These are phyloP conservation scores for apple (Malus domestica) DNA, from an alignment of 306 rosid genomes.

Conservation along the genomic window ASM211411v1 NC_041789.1:29747001-29747500, in stretches of 20 bases:
- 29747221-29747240: slow-evolving; percentile 55
- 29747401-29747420: slow-evolving; percentile 2
- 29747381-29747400: slow-evolving; percentile 2
- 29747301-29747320: slow-evolving; percentile 14
- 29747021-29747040: slow-evolving; percentile 43
- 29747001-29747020: slow-evolving; percentile 64
- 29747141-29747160: slow-evolving; percentile 60
- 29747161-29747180: slow-evolving; percentile 70
- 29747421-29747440: not conserved
- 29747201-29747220: slow-evolving; percentile 66
- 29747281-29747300: slow-evolving; percentile 73
- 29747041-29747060: slow-evolving; percentile 57
- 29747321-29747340: slow-evolving; percentile 50
- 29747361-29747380: slow-evolving; percentile 21
- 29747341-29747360: slow-evolving; percentile 15
- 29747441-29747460: not conserved
- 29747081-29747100: slow-evolving; percentile 47
- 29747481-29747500: not conserved
- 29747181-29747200: slow-evolving; percentile 67
- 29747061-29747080: slow-evolving; percentile 50
- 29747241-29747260: slow-evolving; percentile 55
- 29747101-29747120: slow-evolving; percentile 74
- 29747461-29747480: not conserved
- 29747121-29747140: slow-evolving; percentile 68
- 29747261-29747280: slow-evolving; percentile 59